These are phyloP conservation scores for Clarireedia monteithiana DNA, from an alignment of 2,329 filamentous ascomycete genomes.

Conservation along the genomic window DNA sequence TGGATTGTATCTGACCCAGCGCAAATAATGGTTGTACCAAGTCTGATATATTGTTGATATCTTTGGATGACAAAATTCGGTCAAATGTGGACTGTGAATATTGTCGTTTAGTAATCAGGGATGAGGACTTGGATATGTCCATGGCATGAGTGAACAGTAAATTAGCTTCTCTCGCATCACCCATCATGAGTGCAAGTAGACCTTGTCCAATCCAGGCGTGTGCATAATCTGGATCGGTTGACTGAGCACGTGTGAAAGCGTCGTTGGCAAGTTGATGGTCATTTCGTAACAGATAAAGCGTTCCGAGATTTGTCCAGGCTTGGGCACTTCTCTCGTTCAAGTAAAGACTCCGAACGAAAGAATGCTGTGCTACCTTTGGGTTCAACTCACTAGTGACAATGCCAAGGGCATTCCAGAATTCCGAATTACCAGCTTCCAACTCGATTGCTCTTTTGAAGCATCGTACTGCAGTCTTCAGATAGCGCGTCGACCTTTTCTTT, in stretches of 20 bases:
- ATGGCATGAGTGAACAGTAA: constrained; percentile 89
- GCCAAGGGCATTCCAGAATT: constrained; percentile 96
- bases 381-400: constrained; percentile 84
- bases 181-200: constrained; percentile 64
- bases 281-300: constrained; percentile 75
- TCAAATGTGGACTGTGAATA: constrained; percentile 81
- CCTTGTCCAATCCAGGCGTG: constrained; percentile 94
- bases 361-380: constrained; percentile 82
- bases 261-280: constrained; percentile 83
- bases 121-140: constrained; percentile 77
- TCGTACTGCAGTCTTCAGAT: constrained; percentile 72
- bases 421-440: constrained; percentile 83
- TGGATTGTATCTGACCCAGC: constrained; percentile 68
- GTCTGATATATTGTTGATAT: constrained; percentile 44
- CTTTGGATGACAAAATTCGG: constrained; percentile 54
- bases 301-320: constrained; percentile 85
- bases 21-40: constrained; percentile 86
- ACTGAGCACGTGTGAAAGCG: constrained; percentile 84
- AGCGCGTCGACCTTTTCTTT: constrained; percentile 53
- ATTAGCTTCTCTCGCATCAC: constrained; percentile 68
- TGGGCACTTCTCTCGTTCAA: constrained; percentile 81
- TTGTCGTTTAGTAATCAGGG: constrained; percentile 64
- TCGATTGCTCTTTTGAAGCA: constrained; percentile 97
- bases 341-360: constrained; percentile 86
- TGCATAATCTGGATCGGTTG: constrained; percentile 86